Evolutionary conservation across 106 monocot genomes (phyloP).

Genomic region (Ottelia alismoides): DNA sequence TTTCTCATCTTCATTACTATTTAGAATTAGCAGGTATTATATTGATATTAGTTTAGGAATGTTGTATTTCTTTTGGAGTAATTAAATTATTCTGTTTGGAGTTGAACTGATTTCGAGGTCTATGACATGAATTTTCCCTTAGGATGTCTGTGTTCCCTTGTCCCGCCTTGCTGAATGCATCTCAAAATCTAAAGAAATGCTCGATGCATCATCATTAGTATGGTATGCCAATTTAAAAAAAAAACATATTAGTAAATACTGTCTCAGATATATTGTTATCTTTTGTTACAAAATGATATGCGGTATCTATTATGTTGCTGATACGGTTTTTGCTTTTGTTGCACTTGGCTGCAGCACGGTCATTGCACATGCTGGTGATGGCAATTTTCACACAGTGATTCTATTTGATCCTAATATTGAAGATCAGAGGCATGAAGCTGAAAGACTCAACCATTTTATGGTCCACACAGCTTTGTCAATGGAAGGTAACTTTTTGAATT

Average conservation of each 20-base stretch:
- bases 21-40: too few relatives aligned
- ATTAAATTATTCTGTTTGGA: too few relatives aligned
- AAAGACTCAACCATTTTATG: slow-evolving; percentile 81
- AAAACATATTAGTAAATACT: too few relatives aligned
- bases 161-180: slow-evolving; percentile 93
- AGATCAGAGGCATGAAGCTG: slow-evolving; percentile 80
- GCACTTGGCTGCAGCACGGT: slow-evolving; percentile 40
- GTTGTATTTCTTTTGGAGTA: too few relatives aligned
- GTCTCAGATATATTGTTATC: too few relatives aligned
- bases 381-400: slow-evolving; percentile 89
- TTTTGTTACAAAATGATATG: too few relatives aligned
- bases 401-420: slow-evolving; percentile 76
- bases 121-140: slow-evolving; percentile 5
- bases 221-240: slow-evolving; percentile 49
- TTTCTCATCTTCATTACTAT: too few relatives aligned
- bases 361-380: slow-evolving; percentile 99
- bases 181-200: slow-evolving; percentile 63
- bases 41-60: too few relatives aligned
- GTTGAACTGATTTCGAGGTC: too few relatives aligned
- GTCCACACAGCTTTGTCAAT: slow-evolving; percentile 84
- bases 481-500: slow-evolving; percentile 76
- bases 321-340: too few relatives aligned
- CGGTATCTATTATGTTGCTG: too few relatives aligned
- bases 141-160: slow-evolving; percentile 99
- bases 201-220: slow-evolving; percentile 67